Evolutionary conservation across 352 stramenopile species (phyloP).

Genomic region (Pythium volutum): DNA sequence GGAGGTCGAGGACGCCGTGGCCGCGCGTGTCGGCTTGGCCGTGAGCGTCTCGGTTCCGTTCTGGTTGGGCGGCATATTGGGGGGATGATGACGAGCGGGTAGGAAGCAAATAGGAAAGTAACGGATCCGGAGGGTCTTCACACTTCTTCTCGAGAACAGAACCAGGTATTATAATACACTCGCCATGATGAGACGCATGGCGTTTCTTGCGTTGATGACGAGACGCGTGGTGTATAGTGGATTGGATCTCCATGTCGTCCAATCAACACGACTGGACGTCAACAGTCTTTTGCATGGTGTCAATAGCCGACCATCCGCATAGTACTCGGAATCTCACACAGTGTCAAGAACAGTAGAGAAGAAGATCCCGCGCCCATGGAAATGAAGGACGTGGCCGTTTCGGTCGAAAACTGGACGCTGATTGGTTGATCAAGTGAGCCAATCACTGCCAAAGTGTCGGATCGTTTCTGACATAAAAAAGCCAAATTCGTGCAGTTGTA

Average conservation of each 20-base stretch:
- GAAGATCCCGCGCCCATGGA: no score
- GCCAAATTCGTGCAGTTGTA: no score
- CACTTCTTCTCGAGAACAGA: neutral
- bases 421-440: neutral
- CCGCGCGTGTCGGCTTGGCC: neutral
- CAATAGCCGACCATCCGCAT: no score
- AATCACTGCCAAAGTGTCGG: neutral
- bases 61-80: conserved; percentile 1
- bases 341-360: neutral
- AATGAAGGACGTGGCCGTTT: neutral
- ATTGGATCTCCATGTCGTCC: neutral
- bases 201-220: neutral
- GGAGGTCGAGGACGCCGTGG: neutral
- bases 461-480: neutral
- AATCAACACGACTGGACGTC: neutral
- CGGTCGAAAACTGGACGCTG: neutral
- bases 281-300: no score
- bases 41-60: neutral
- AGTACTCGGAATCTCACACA: neutral
- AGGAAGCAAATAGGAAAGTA: neutral
- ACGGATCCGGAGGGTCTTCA: neutral
- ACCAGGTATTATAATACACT: neutral
- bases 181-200: neutral
- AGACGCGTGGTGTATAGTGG: no score
- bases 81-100: neutral